A percentile compares a stretch with the other conserved stretches of the same genome.
Evolutionary conservation across 495 filamentous ascomycete genomes (phyloP).

Genomic region (Pseudoneurospora amorphoporcata): DNA sequence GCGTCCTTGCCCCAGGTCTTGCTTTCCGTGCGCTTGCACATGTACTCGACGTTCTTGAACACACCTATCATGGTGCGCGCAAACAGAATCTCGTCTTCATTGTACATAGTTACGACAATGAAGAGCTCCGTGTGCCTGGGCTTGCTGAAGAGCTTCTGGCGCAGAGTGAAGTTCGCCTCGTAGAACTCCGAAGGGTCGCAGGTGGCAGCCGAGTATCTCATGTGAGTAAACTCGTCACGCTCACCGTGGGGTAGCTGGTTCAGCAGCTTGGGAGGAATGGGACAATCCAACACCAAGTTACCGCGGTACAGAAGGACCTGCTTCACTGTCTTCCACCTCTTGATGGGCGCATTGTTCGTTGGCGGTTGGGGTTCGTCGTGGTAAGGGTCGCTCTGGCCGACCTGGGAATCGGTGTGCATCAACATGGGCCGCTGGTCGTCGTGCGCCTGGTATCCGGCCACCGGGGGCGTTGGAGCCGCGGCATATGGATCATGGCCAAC

Average conservation of each 20-base stretch:
- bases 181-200: constrained; percentile 90
- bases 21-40: constrained; percentile 82
- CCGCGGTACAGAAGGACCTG: constrained; percentile 94
- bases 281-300: constrained; percentile 95
- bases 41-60: constrained; percentile 95
- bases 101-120: constrained; percentile 98
- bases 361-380: constrained; percentile 38
- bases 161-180: constrained; percentile 79
- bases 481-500: neutral
- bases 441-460: constrained; percentile 46
- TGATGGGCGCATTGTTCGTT: constrained; percentile 46
- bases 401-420: constrained; percentile 34
- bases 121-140: constrained; percentile 92
- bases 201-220: constrained; percentile 97
- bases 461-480: constrained; percentile 12
- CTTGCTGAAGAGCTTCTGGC: constrained; percentile 90
- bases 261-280: constrained; percentile 80
- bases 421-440: constrained; percentile 44
- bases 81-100: constrained; percentile 95
- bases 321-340: constrained; percentile 97
- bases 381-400: constrained; percentile 35
- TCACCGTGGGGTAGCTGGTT: constrained; percentile 80
- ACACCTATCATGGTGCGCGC: constrained; percentile 95
- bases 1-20: constrained; percentile 98
- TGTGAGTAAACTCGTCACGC: constrained; percentile 97